These are phyloP conservation scores for Aspergillus pseudoviridinutans DNA, from an alignment of 2,329 filamentous ascomycete species.

Conservation along the genomic window DNA sequence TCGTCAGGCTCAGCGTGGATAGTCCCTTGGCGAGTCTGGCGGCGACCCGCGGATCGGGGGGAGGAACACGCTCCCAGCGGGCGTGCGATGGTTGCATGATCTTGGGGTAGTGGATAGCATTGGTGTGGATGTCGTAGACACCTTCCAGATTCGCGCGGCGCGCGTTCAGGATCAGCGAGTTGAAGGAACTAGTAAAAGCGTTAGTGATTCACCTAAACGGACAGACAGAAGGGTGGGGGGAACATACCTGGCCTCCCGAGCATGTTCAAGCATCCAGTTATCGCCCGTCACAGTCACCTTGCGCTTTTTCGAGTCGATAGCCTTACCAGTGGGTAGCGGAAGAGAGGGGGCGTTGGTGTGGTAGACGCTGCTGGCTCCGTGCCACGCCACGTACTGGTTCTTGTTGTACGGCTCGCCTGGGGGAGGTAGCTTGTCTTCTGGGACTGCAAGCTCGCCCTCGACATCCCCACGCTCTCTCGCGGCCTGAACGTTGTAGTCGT, in stretches of 20 bases:
- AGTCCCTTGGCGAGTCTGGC: slow-evolving; percentile 30
- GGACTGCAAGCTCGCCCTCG: slow-evolving; percentile 88
- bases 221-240: neutral
- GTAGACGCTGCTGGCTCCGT: slow-evolving; percentile 93
- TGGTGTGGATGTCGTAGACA: slow-evolving; percentile 92
- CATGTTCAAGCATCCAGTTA: slow-evolving; percentile 97
- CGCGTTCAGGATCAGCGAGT: slow-evolving; percentile 65
- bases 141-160: slow-evolving; percentile 69
- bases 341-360: slow-evolving; percentile 75
- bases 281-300: slow-evolving; percentile 84
- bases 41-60: slow-evolving; percentile 32
- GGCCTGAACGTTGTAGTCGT: slow-evolving; percentile 82
- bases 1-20: slow-evolving; percentile 33
- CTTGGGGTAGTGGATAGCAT: slow-evolving; percentile 79
- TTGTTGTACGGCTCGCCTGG: slow-evolving; percentile 91
- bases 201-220: slow-evolving; percentile 5
- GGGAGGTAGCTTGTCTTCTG: slow-evolving; percentile 72
- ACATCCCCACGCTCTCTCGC: slow-evolving; percentile 71
- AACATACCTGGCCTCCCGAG: slow-evolving; percentile 77
- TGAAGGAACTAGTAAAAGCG: slow-evolving; percentile 65
- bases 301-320: slow-evolving; percentile 71
- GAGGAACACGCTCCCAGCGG: slow-evolving; percentile 69
- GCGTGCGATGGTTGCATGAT: slow-evolving; percentile 87
- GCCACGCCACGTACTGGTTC: slow-evolving; percentile 98
- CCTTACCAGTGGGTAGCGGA: slow-evolving; percentile 71